Percentiles rank a stretch among this genome's conserved stretches.
Conservation (phyloP, 1,139 yeast species). For the Suhomyces coccinellae region DNA sequence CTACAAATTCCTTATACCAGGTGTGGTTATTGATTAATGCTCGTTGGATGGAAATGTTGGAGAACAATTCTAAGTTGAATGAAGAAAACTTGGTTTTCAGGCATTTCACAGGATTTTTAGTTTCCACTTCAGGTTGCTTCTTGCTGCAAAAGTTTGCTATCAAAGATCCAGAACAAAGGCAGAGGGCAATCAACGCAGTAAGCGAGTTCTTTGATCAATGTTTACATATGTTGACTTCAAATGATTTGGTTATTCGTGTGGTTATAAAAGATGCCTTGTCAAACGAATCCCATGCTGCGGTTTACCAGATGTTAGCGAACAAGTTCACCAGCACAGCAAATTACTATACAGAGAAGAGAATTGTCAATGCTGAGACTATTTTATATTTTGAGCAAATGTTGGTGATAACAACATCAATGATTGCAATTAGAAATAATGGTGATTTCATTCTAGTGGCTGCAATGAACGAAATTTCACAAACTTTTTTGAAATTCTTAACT, state of each 20-base stretch:
- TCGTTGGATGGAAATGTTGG: conserved; percentile 48
- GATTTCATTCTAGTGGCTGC: conserved; percentile 37
- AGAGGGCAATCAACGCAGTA: conserved; percentile 31
- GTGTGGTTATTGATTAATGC: conserved; percentile 63
- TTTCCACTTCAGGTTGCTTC: conserved; percentile 59
- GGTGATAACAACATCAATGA: conserved; percentile 41
- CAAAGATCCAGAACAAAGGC: conserved; percentile 27
- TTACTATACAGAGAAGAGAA: conserved; percentile 27
- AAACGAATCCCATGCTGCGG: conserved; percentile 49
- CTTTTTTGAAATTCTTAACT: conserved; percentile 34
- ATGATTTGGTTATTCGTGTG: conserved; percentile 51
- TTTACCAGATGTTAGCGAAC: conserved; percentile 37
- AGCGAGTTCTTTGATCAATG: conserved; percentile 52
- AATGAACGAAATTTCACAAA: conserved; percentile 34
- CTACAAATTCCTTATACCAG: conserved; percentile 59
- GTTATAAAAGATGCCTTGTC: conserved; percentile 47
- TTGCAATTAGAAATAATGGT: conserved; percentile 37
- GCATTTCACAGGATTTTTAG: conserved; percentile 62
- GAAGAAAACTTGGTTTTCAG: conserved; percentile 50
- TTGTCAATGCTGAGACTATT: conserved; percentile 32
- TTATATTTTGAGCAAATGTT: conserved; percentile 43
- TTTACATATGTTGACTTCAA: conserved; percentile 47
- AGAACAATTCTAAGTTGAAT: conserved; percentile 22
- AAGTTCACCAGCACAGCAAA: conserved; percentile 32
- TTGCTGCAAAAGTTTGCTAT: conserved; percentile 32